Conservation (phyloP, 2,329 filamentous ascomycete species). For the Aspergillus ustus region DNA sequence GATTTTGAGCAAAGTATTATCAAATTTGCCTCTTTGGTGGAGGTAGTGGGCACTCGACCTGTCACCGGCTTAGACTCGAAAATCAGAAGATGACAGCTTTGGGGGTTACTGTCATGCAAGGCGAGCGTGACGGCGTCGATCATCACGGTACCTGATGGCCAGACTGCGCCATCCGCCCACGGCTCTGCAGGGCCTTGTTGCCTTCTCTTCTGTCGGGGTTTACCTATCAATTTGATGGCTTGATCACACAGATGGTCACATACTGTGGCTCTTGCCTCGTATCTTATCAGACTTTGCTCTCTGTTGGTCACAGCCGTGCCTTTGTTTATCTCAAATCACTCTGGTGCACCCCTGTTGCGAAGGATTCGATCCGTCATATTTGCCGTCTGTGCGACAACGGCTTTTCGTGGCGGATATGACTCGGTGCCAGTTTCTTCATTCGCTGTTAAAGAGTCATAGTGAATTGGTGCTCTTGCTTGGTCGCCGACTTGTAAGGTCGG, state of each 20-base stretch:
- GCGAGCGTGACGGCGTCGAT: conserved; percentile 2
- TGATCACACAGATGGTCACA: not conserved
- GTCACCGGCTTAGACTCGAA: conserved; percentile 15
- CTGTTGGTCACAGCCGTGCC: not conserved
- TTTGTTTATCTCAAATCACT: not conserved
- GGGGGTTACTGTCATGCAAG: not conserved
- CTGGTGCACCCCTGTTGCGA: not conserved
- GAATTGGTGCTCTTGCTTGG: not conserved
- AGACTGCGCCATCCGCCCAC: not conserved
- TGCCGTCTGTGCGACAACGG: conserved; percentile 36
- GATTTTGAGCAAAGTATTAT: not conserved
- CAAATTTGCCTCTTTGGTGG: conserved; percentile 6
- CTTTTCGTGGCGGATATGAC: conserved; percentile 13
- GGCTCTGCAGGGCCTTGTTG: not conserved
- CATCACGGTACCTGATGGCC: not conserved
- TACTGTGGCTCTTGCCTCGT: not conserved
- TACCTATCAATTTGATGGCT: not conserved
- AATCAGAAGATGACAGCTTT: conserved; percentile 4
- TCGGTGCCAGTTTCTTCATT: not conserved
- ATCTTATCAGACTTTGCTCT: not conserved
- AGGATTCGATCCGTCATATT: conserved; percentile 7
- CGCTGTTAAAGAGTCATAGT: not conserved
- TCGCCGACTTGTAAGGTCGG: not conserved
- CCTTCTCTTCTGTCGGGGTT: not conserved
- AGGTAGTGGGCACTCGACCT: conserved; percentile 8